These are phyloP conservation scores for Begonia loranthoides DNA, from an alignment of 306 rosid genomes.

Conservation along the genomic window DNA sequence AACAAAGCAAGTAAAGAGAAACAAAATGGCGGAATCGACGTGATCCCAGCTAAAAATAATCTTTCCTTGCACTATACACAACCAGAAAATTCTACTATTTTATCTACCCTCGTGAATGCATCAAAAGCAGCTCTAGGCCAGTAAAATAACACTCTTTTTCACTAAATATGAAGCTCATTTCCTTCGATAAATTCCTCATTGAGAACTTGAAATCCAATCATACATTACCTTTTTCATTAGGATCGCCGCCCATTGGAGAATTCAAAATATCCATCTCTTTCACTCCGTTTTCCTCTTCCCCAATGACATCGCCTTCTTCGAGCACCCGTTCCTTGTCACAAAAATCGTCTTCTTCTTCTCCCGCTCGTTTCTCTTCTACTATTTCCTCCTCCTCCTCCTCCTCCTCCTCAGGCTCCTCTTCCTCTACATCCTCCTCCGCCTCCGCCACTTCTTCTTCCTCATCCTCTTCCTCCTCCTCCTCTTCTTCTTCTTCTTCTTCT, in stretches of 20 bases:
- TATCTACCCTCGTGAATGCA: too few relatives aligned
- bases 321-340: neutral
- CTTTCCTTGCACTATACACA: too few relatives aligned
- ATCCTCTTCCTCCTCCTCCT: conserved; percentile 2
- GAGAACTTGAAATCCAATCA: too few relatives aligned
- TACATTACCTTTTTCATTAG: conserved; percentile 9
- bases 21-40: too few relatives aligned
- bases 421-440: conserved; percentile 5
- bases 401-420: conserved; percentile 5
- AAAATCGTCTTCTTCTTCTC: neutral
- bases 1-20: too few relatives aligned
- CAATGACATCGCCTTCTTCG: conserved; percentile 5
- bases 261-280: conserved; percentile 9
- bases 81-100: too few relatives aligned
- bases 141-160: too few relatives aligned
- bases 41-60: too few relatives aligned
- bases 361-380: neutral
- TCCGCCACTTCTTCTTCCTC: conserved; percentile 12
- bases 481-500: conserved; percentile 6
- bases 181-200: too few relatives aligned
- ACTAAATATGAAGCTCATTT: too few relatives aligned
- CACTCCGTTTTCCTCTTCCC: conserved; percentile 7
- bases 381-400: neutral
- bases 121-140: too few relatives aligned
- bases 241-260: conserved; percentile 13